These are phyloP conservation scores for Trametes coccinea DNA, from an alignment of 768 basidiomycete genomes.

Conservation along the genomic window DNA sequence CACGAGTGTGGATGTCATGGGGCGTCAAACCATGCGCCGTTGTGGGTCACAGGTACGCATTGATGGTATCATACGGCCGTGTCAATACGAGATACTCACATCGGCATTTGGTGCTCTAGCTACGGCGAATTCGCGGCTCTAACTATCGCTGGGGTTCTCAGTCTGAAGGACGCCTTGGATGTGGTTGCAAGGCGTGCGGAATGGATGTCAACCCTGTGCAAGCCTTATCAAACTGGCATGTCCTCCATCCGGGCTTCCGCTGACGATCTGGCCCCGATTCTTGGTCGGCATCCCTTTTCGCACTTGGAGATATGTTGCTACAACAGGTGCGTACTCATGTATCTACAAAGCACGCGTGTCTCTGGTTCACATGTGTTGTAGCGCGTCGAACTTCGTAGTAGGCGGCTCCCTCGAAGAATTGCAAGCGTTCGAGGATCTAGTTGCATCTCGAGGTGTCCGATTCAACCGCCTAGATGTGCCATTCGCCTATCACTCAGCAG, in stretches of 20 bases:
- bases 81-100: neutral
- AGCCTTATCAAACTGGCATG: conserved; percentile 54
- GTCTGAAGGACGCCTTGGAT: conserved; percentile 54
- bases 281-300: conserved; percentile 29
- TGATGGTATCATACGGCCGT: no score
- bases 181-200: conserved; percentile 59
- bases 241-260: conserved; percentile 49
- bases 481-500: conserved; percentile 66
- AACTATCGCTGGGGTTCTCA: conserved; percentile 59
- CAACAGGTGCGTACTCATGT: conserved; percentile 41
- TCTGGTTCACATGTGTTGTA: neutral
- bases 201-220: conserved; percentile 55
- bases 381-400: conserved; percentile 55
- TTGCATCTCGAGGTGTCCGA: conserved; percentile 41
- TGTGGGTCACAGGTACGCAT: conserved; percentile 66
- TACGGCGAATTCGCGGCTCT: conserved; percentile 78
- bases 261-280: conserved; percentile 34
- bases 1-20: conserved; percentile 68
- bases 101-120: conserved; percentile 37
- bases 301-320: conserved; percentile 54
- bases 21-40: conserved; percentile 61
- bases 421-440: conserved; percentile 39
- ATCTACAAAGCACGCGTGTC: neutral
- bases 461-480: conserved; percentile 50
- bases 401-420: conserved; percentile 54